Conservation (phyloP, 139 green algal species). For the Eudorina sp. region DNA sequence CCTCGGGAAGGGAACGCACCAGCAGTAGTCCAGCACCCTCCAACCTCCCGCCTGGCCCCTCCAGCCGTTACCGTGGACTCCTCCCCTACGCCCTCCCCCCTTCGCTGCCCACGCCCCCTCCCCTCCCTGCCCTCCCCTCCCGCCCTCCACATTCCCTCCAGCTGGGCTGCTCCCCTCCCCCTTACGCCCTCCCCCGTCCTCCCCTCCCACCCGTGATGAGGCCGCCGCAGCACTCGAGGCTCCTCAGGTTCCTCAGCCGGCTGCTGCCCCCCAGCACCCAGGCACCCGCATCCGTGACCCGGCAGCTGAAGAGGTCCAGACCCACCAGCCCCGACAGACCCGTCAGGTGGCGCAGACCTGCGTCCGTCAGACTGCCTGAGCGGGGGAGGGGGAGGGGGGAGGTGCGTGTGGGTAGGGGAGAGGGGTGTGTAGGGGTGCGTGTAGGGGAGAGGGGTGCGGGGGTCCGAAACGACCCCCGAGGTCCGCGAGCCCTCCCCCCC, state of each 20-base stretch:
- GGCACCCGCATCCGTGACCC: slow-evolving; percentile 19
- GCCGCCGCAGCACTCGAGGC: slow-evolving; percentile 50
- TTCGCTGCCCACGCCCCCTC: neutral
- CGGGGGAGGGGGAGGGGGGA: neutral
- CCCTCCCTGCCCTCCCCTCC: neutral
- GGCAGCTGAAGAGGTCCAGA: slow-evolving; percentile 46
- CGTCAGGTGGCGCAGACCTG: slow-evolving; percentile 12
- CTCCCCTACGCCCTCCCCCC: no score
- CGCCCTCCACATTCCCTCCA: neutral
- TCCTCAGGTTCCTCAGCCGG: neutral
- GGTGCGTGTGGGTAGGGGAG: neutral
- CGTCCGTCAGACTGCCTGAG: slow-evolving; percentile 39
- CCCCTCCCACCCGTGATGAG: slow-evolving; percentile 5
- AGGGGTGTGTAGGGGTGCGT: neutral
- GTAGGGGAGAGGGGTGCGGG: no score
- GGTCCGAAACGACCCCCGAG: no score
- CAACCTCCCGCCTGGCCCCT: no score
- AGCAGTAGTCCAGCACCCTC: neutral
- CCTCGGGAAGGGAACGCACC: neutral
- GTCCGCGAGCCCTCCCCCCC: no score
- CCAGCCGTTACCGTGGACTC: no score
- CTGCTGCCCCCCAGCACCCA: neutral
- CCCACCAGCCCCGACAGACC: neutral
- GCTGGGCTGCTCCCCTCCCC: neutral
- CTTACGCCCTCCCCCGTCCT: neutral